Evolutionary conservation across 148 eudicot genomes (phyloP), one percentile per base, ranked within the genome.

Genomic region (Silene uniflora): DNA sequence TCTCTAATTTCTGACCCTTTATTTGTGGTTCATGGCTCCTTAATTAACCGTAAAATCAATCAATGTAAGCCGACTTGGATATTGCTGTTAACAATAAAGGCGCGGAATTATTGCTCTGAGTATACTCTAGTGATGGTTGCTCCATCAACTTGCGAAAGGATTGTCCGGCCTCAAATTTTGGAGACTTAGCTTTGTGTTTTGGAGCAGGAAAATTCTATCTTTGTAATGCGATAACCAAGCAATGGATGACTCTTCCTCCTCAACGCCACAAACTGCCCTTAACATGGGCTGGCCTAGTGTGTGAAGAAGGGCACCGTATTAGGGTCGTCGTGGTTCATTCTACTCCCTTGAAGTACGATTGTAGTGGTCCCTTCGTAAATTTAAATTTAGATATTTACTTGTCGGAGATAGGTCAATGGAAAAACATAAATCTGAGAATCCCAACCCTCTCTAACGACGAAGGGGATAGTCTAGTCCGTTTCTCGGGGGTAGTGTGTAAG

Each of bases 161-260:
- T 4, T 5, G 12, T 6, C 3, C 8, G 13, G 13, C 9, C 65
- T 61, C 27, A 10, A 13, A 29, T 13, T 11, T 65, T 29, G 6
- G 16, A 65, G 69, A 65, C 46, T 13, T 65, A 46, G n/a, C 16
- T 65, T 65, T 65, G 46, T 29, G 69, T 29, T 32, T 29, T 29
- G 7, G 69, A 64, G 68, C 13, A 21, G 68, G 68, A 12, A 13
- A 13, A 17, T 64, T 64, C 68, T 1, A 24, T 18, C 7, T 64
- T 64, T 64, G 68, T 27, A 64, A 64, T 64, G 42, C 68, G 68
- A 1, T 64, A 27, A 64, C 68, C 42, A 64, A 64, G 42, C 68
- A 27, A 64, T 64, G 68, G 68, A 64, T 25, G 24, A 17, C 68
- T 25, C 68, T 64, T 64, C 68, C 68, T 4, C 68, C 68, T 2